Evolutionary conservation across 2,329 filamentous ascomycete genomes (phyloP), one percentile per base, ranked within the genome.

Genomic region (Fusarium pseudonygamai): DNA sequence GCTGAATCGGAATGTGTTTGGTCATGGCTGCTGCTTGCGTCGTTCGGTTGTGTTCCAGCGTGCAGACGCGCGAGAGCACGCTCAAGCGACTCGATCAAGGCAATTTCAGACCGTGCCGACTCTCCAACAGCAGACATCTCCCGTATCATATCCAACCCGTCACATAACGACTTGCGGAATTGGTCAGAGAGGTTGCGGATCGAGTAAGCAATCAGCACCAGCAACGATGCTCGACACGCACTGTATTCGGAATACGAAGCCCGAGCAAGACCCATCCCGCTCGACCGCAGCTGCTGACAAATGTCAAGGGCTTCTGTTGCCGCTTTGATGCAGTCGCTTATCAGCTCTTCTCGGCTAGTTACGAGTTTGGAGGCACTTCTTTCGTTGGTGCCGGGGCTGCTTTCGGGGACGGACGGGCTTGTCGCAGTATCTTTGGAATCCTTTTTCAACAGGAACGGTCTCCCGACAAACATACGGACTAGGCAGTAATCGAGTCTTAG

Each of bases 211-310:
- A 61, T 61, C 9, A 61, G 59, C 49, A 61, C 59, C 15, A 61
- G 18, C 24, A 61, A 15, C 20, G 59, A 61, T 45, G 59, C 59
- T 11, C 59, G 49, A 45, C 59, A 61, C 16, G 59, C 59, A n/a
- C 59, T 61, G 39, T 61, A 61, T 26, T 61, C 59, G 39, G 59
- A 20, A 57, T 61, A 61, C 39, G 59, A 61, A 39, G 59, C 59
- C 22, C 59, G 37, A 11, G 59, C 59, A 13, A 61, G 59, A 1
- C 59, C 59, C 37, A 61, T 57, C 20, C 49, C 59, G 20, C 30
- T 61, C 24, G 59, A 61, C 8, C 49, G 49, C 18, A 61, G 30
- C 30, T 57, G 59, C 49, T 57, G 59, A 18, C 59, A 61, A 18
- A 61, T 57, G 30, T 61, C 49, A 6, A 61, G 59, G 28, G 59